These are phyloP conservation scores for Phytophthora sansomeana DNA, from an alignment of 352 stramenopile species.

Conservation along the genomic window DNA sequence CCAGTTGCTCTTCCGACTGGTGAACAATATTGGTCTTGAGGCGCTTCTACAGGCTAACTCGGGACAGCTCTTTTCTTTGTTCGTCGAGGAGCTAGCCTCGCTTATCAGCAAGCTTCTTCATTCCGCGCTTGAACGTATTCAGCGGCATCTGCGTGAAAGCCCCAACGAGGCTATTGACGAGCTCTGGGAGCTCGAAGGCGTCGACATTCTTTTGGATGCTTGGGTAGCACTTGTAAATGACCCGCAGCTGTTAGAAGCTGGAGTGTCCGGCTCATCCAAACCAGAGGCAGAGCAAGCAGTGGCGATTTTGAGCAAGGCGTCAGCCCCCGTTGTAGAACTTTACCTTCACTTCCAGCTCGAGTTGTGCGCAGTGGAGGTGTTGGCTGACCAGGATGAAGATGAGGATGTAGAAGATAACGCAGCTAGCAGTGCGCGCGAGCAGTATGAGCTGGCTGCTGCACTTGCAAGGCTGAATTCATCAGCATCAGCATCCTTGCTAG, in stretches of 20 bases:
- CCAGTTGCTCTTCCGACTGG: slow-evolving; percentile 78
- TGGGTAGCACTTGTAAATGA: slow-evolving; percentile 81
- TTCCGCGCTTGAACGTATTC: slow-evolving; percentile 71
- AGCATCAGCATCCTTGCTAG: slow-evolving; percentile 59
- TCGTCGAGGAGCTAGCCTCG: slow-evolving; percentile 76
- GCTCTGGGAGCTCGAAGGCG: slow-evolving; percentile 84
- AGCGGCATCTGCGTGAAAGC: slow-evolving; percentile 55
- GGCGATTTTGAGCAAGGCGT: slow-evolving; percentile 60
- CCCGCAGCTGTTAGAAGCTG: slow-evolving; percentile 53
- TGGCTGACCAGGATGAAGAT: slow-evolving; percentile 80
- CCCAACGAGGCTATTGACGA: slow-evolving; percentile 66
- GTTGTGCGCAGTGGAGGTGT: slow-evolving; percentile 66
- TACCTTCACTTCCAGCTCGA: slow-evolving; percentile 84
- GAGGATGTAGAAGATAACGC: slow-evolving; percentile 88
- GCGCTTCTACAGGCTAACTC: slow-evolving; percentile 49
- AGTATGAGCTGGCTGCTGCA: slow-evolving; percentile 76
- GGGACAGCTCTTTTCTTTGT: slow-evolving; percentile 56
- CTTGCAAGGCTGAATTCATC: slow-evolving; percentile 72
- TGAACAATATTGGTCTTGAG: slow-evolving; percentile 78
- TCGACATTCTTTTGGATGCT: slow-evolving; percentile 83
- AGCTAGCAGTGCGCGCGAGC: slow-evolving; percentile 62
- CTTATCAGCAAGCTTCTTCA: slow-evolving; percentile 77
- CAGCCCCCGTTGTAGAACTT: slow-evolving; percentile 70
- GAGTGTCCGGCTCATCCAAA: slow-evolving; percentile 24
- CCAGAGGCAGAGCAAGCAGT: slow-evolving; percentile 48